phyloP scores from a whole-genome alignment of 2,329 filamentous ascomycete species.

The Colletotrichum sp. region DNA sequence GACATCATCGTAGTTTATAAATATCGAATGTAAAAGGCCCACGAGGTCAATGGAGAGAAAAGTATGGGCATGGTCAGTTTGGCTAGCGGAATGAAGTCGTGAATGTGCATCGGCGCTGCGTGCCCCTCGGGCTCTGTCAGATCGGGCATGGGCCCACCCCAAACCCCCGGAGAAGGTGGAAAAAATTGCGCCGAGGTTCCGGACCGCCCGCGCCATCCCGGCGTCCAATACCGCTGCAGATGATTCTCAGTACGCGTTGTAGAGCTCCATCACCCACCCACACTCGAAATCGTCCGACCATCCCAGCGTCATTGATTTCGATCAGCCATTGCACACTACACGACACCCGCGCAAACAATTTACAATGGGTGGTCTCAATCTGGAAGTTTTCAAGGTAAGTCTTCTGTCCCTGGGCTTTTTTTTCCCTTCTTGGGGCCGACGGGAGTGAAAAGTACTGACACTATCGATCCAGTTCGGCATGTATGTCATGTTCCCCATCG shows the following conservation, averaged over 20 bases:
- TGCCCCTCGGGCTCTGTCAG: constrained; percentile 6
- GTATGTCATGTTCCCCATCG: constrained; percentile 98
- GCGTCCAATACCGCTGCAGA: constrained; percentile 10
- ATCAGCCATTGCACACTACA: neutral
- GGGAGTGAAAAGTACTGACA: neutral
- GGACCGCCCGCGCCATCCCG: neutral
- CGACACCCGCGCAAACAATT: neutral
- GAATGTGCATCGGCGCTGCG: neutral
- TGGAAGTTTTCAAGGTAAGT: constrained; percentile 86
- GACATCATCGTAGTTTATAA: constrained; percentile 10
- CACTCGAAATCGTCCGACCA: neutral
- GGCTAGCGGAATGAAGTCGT: neutral
- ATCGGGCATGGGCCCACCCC: constrained; percentile 1
- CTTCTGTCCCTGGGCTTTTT: neutral
- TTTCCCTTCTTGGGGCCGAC: neutral
- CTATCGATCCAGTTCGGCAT: constrained; percentile 77
- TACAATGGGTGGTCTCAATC: constrained; percentile 76
- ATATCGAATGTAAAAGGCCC: neutral
- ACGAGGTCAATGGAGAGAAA: neutral
- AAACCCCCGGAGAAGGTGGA: constrained; percentile 9
- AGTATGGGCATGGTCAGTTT: neutral
- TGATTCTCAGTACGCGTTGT: constrained; percentile 1
- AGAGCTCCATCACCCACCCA: neutral
- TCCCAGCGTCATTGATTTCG: constrained; percentile 1
- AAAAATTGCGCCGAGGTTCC: constrained; percentile 17